Evolutionary conservation across 2,329 filamentous ascomycete species (phyloP), one percentile per base, ranked within the genome.

Genomic region (Fusarium metavorans): DNA sequence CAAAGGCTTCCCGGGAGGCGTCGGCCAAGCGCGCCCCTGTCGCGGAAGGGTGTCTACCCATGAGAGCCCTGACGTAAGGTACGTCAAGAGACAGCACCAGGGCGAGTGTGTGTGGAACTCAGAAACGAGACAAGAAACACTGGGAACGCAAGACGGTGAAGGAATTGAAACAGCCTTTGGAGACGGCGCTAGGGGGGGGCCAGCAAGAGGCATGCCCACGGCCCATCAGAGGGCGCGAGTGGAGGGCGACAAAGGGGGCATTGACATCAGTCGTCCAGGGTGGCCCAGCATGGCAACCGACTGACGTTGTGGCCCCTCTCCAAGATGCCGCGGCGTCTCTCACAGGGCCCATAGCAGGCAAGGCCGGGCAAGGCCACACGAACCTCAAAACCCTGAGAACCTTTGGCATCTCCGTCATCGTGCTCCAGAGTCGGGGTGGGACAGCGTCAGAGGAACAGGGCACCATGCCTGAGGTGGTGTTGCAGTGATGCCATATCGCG

Each of bases 61-160:
- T 69, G 67, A 79, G 65, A 74, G 76, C 77, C 76, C 77, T 80
- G 78, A 80, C 78, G 78, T 80, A 80, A 78, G 78, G 78, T 71
- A 79, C 74, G 68, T 75, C 74, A 71, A 74, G 67, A 72, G 70
- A 67, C 71, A 68, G 66, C 66, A 63, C 68, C 72, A 75, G 66
- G 70, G 72, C 59, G 64, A 68, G 73, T 74, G 75, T 75, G 75
- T 59, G 74, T 78, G 77, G 77, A 72, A 73, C 76, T 75, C 76
- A 66, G 59, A 63, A 72, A 66, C 70, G 69, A 76, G 71, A 77
- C 76, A 78, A 68, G 75, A 79, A 78, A 78, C 75, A 71, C 72
- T 67, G 73, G 76, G 75, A 79, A 75, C 70, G 70, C 77, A 75
- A 79, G 77, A 79, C 77, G 77, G 77, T 79, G 77, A 79, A 79